Base-by-base conservation (phyloP, 495 filamentous ascomycete genomes). In the Aspergillus bridgeri region DNA sequence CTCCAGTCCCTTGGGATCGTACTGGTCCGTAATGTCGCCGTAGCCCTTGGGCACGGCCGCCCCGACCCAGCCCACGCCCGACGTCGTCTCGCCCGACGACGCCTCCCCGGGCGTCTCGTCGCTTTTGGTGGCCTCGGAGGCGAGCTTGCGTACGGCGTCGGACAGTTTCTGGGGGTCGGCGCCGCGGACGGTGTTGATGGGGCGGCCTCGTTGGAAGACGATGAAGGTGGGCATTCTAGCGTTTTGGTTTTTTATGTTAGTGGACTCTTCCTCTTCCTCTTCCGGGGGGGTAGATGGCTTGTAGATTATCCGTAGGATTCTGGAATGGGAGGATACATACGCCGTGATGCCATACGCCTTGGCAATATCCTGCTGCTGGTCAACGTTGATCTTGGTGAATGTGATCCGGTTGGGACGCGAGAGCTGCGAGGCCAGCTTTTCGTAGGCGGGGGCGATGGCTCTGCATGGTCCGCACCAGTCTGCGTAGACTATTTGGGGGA, bases 391-490 rank as follows among this genome's bases (percentile, higher is more conserved):
- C 77, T 96, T 96, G 69, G 83, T 86, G 68, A 97, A 96, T 55
- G 85, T 89, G 57, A 95, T 86, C 50, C 81, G 76, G 56, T 86
- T 85, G 18, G 87, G 85, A 24, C 85, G 83, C 2, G 90, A 89
- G 29, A 94, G 82, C 62, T 85, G 80, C 51, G 67, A 66, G 19
- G 91, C 86, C 44, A 96, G 81, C 72, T 88, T 82, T 62, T 93
- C 89, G 74, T 90, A 97, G 53, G 89, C 68, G 9, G 92, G 90
- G n/a, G 87, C 87, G 57, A 96, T 90, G 55, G 82, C 76, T 62
- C 91, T 90, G 82, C 89, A 96, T 64, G 92, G 89, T 24, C 79
- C 86, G 70, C 89, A 93, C 89, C 89, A 94, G 64, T 88, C 83
- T 65, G 92, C 89, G 70, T 91, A 90, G 79, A 97, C 92, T 96